Evolutionary conservation across 2,329 filamentous ascomycete species (phyloP).

Genomic region (Colletotrichum brevisporum): DNA sequence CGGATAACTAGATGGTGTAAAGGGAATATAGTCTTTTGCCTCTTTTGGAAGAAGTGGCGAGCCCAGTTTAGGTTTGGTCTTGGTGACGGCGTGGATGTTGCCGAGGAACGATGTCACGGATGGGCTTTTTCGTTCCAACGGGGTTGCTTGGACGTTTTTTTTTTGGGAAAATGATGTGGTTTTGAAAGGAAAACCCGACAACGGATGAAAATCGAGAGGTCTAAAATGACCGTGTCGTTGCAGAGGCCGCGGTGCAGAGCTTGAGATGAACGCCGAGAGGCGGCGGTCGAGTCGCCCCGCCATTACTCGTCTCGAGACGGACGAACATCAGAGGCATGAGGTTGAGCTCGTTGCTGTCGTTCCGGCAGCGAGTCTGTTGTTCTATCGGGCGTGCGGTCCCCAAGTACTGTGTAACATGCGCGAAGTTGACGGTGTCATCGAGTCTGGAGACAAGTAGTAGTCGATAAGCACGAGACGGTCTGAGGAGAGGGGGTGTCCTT

Average conservation of each 20-base stretch:
- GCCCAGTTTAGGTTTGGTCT: conserved; percentile 9
- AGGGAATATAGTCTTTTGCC: neutral
- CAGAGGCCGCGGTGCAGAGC: neutral
- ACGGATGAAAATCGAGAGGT: too few species aligned
- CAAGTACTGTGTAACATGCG: conserved; percentile 10
- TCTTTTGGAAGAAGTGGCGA: conserved; percentile 10
- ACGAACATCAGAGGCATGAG: conserved; percentile 5
- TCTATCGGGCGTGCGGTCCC: conserved; percentile 5
- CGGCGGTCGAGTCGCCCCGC: neutral
- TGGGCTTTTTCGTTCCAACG: neutral
- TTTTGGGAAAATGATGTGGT: conserved; percentile 5
- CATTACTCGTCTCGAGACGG: neutral
- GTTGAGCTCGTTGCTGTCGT: conserved; percentile 7
- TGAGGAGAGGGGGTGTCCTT: neutral
- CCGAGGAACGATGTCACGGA: neutral
- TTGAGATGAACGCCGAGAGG: conserved; percentile 29
- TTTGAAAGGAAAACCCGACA: neutral
- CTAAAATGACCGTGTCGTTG: neutral
- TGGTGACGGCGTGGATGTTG: neutral
- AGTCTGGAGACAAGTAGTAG: conserved; percentile 3
- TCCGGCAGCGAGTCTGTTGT: conserved; percentile 2
- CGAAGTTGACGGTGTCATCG: conserved; percentile 11
- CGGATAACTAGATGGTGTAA: too few species aligned
- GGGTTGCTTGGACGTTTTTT: conserved; percentile 4
- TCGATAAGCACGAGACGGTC: conserved; percentile 20